These are phyloP conservation scores for Ormosia semicastrata DNA, from an alignment of 306 rosid species.

Conservation along the genomic window DNA sequence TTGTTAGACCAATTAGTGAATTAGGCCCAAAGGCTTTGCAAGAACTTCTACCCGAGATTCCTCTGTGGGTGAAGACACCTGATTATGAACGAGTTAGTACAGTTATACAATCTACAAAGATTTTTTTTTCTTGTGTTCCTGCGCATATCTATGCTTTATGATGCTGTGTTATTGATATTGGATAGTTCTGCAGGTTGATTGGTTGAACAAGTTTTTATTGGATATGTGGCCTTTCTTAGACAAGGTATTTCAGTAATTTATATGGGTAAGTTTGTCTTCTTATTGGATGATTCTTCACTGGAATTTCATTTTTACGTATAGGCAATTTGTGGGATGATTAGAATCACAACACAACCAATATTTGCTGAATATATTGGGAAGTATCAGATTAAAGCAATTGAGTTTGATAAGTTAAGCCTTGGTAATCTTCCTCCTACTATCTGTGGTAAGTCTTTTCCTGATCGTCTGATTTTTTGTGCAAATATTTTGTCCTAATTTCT, in stretches of 20 bases:
- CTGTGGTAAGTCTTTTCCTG: constrained; percentile 53
- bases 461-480: background rate
- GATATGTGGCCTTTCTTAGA: constrained; percentile 89
- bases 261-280: background rate
- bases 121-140: background rate
- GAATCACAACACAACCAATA: constrained; percentile 56
- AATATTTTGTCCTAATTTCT: background rate
- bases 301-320: constrained; percentile 26
- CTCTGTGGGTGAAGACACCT: constrained; percentile 83
- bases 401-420: constrained; percentile 66
- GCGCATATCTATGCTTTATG: background rate
- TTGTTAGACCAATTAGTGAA: constrained; percentile 61
- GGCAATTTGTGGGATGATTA: constrained; percentile 71
- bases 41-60: constrained; percentile 81
- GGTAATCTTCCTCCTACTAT: constrained; percentile 82
- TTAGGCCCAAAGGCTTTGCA: constrained; percentile 69
- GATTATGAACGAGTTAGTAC: constrained; percentile 83
- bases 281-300: constrained; percentile 15
- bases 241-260: constrained; percentile 46
- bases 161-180: constrained; percentile 25
- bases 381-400: constrained; percentile 63
- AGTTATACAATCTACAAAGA: background rate
- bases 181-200: constrained; percentile 67
- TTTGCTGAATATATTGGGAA: constrained; percentile 71
- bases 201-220: constrained; percentile 69